Percentiles rank a stretch among this genome's conserved stretches.
These are phyloP conservation scores for Colletotrichum nymphaeae DNA, from an alignment of 2,329 filamentous ascomycete species.

Conservation along the genomic window DNA sequence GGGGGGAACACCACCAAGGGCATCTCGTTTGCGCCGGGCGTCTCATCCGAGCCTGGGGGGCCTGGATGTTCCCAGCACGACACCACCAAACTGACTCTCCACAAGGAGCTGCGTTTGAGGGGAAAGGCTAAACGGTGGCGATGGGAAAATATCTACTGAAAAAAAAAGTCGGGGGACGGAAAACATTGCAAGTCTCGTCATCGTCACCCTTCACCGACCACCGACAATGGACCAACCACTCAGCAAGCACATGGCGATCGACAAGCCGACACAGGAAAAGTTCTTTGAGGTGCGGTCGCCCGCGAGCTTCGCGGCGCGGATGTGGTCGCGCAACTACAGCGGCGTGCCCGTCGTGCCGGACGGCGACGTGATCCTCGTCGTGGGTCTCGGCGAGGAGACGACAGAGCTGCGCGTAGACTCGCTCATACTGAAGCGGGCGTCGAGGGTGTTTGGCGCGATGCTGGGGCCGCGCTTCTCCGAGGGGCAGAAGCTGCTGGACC, in stretches of 20 bases:
- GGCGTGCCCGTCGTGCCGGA: slow-evolving; percentile 32
- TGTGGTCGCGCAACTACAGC: slow-evolving; percentile 31
- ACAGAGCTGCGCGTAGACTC: slow-evolving; percentile 36
- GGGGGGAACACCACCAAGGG: slow-evolving; percentile 23
- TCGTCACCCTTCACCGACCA: background rate
- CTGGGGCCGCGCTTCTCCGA: slow-evolving; percentile 39
- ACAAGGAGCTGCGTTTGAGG: slow-evolving; percentile 27
- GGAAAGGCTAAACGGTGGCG: slow-evolving; percentile 31
- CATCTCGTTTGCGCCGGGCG: slow-evolving; percentile 16
- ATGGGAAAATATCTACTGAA: background rate
- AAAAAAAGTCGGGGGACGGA: background rate
- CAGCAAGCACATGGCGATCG: slow-evolving; percentile 24
- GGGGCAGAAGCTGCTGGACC: slow-evolving; percentile 35
- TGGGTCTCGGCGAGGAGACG: slow-evolving; percentile 35
- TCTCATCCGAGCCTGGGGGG: slow-evolving; percentile 29
- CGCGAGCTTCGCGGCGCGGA: slow-evolving; percentile 33
- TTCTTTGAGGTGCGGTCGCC: slow-evolving; percentile 34
- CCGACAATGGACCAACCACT: slow-evolving; percentile 18
- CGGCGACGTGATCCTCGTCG: slow-evolving; percentile 39
- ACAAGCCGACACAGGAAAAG: slow-evolving; percentile 29
- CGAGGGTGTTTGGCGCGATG: slow-evolving; percentile 43
- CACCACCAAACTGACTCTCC: slow-evolving; percentile 25
- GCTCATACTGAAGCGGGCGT: slow-evolving; percentile 41
- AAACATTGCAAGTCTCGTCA: background rate
- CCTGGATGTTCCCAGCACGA: slow-evolving; percentile 27